These are phyloP conservation scores for Annona cherimola DNA, from an alignment of 164 flowering plant species.

Conservation along the genomic window DNA sequence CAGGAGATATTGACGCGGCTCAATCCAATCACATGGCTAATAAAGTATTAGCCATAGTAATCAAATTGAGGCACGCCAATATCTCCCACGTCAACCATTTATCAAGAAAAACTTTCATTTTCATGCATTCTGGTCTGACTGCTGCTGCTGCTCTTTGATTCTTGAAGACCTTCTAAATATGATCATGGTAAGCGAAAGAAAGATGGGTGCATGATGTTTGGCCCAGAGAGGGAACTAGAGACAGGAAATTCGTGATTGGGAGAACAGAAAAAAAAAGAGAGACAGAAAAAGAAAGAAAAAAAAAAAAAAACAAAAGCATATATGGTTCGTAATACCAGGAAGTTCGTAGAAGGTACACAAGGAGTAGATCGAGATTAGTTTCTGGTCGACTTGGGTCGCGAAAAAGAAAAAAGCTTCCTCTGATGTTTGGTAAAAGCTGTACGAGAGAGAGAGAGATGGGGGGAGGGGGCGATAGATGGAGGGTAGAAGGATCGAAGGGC, in stretches of 20 bases:
- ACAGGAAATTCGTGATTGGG: no score
- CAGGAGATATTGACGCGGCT: conserved; percentile 36
- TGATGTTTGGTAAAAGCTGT: neutral
- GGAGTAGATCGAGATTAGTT: neutral
- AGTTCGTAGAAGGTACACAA: neutral
- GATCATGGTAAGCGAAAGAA: neutral
- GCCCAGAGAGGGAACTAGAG: neutral
- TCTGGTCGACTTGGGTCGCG: neutral
- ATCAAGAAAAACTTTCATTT: neutral
- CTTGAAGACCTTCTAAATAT: neutral
- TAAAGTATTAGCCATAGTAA: conserved; percentile 14
- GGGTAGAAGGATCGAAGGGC: neutral
- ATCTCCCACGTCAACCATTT: conserved; percentile 10
- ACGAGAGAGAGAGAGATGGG: neutral
- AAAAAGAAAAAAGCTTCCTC: neutral
- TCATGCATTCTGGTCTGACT: neutral
- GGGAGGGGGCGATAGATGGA: neutral
- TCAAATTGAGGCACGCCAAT: conserved; percentile 29
- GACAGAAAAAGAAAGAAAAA: neutral
- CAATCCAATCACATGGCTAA: conserved; percentile 35
- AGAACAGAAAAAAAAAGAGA: neutral
- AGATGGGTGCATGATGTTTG: neutral
- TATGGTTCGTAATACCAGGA: neutral
- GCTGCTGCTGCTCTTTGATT: neutral
- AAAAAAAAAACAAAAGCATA: neutral